Evolutionary conservation across 192 early-diverging fungal species (phyloP), one percentile per base, ranked within the genome.

Genomic region (Helicostylum pulchrum): DNA sequence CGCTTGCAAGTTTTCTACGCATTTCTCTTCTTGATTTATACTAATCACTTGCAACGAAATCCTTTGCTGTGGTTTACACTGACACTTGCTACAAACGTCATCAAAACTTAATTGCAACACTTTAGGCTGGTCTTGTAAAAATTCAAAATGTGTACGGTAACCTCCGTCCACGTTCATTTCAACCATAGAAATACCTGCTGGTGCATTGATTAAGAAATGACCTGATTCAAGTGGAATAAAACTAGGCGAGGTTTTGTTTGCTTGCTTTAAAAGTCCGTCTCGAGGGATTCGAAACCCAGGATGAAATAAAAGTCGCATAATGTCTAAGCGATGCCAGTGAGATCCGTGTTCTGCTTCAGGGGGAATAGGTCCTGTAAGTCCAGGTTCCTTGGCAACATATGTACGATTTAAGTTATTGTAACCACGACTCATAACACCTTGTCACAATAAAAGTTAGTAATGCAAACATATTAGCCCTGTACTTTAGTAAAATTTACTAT

Each of bases 371-470:
- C 62, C 34, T 9, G 0, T 4, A 42, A 55, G 72, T 30, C 75
- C 72, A 8, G 85, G 83, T 36, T 83, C 80, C 39, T 79, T 75
- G 0, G 78, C 80, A 72, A 87, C 86, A 43, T 88, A 89, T 3
- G 86, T 80, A 30, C 87, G 80, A 74, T 87, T 87, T 43, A 71
- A 84, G 53, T 88, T 79, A 56, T 87, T 83, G 70, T 76, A 89
- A 15, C 87, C 87, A 30, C 87, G 78, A 8, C 45, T 55, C 87
- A 89, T 89, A 23, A 89, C 77, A 9, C 87, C 56, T 6, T 34
- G 21, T 58, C 39, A 30, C 20, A 21, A 15, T 47, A n/a, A n/a
- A n/a, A 11, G 45, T 47, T 75, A 62, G 31, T 42, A 50, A 48
- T 23, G 7, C 32, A 26, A n/a, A 14, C 11, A 39, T 53, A 7